Percentiles rank a stretch among this genome's conserved stretches.
Evolutionary conservation across 345 rosid species (phyloP).

Genomic region (Hevea brasiliensis): DNA sequence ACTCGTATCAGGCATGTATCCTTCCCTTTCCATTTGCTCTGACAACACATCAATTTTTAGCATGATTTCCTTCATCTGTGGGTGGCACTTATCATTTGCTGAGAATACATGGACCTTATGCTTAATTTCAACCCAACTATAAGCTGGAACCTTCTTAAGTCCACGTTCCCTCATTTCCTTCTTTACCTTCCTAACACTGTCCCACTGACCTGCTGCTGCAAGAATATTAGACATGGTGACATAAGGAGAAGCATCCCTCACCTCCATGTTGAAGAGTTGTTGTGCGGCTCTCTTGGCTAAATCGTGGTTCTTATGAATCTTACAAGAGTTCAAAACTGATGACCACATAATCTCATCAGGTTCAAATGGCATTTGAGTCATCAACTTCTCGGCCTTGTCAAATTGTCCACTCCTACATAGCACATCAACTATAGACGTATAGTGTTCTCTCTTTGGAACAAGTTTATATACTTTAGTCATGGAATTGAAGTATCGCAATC

Average conservation of each 20-base stretch:
- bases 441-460: conserved; percentile 68
- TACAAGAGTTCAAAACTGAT: conserved; percentile 76
- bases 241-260: conserved; percentile 76
- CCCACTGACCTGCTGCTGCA: conserved; percentile 75
- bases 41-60: conserved; percentile 50
- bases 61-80: conserved; percentile 50
- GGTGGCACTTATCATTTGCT: conserved; percentile 63
- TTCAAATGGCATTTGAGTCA: conserved; percentile 66
- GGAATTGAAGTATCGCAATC: conserved; percentile 50
- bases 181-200: conserved; percentile 60
- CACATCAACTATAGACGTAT: conserved; percentile 63
- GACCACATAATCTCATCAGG: conserved; percentile 90
- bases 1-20: conserved; percentile 73
- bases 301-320: conserved; percentile 75
- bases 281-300: conserved; percentile 70
- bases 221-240: conserved; percentile 84
- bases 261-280: conserved; percentile 62
- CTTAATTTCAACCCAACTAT: conserved; percentile 85
- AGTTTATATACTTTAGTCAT: conserved; percentile 55
- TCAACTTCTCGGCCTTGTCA: conserved; percentile 63
- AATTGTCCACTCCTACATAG: conserved; percentile 68
- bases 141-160: conserved; percentile 63
- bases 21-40: conserved; percentile 61
- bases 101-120: conserved; percentile 60
- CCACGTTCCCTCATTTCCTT: conserved; percentile 80